phyloP scores from a whole-genome alignment of 164 flowering plant species.

The Tetrastigma voinierianum region DNA sequence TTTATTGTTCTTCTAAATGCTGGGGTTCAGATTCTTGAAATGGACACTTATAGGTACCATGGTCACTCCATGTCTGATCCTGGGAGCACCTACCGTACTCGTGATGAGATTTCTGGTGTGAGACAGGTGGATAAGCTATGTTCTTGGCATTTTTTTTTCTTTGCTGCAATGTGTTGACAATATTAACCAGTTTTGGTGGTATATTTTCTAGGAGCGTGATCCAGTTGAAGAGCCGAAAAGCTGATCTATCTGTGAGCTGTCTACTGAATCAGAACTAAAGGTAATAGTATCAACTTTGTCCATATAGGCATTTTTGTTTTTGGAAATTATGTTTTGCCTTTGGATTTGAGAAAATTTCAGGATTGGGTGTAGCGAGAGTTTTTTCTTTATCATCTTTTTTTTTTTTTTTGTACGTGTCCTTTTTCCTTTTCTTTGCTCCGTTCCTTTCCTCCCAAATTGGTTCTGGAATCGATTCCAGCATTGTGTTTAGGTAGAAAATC shows the following conservation, averaged over 20 bases:
- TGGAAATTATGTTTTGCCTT: neutral
- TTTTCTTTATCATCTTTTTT: too few species aligned
- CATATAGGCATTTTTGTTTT: too few species aligned
- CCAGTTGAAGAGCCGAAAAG: slow-evolving; percentile 89
- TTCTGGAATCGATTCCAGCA: too few species aligned
- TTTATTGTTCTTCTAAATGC: neutral
- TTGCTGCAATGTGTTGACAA: neutral
- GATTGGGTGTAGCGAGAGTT: too few species aligned
- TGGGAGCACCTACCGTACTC: slow-evolving; percentile 95
- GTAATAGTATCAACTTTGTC: slow-evolving; percentile 28
- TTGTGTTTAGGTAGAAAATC: too few species aligned
- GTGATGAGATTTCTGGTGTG: slow-evolving; percentile 94
- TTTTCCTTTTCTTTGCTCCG: too few species aligned
- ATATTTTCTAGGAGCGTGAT: slow-evolving; percentile 79
- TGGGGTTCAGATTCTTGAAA: slow-evolving; percentile 82
- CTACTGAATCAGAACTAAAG: slow-evolving; percentile 89
- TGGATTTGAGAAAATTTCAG: too few species aligned
- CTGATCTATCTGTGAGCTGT: slow-evolving; percentile 74
- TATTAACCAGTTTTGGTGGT: neutral
- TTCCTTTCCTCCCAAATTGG: too few species aligned
- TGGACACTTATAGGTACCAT: slow-evolving; percentile 99
- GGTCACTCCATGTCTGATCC: slow-evolving; percentile 99
- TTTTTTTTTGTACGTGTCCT: neutral
- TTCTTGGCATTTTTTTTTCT: neutral
- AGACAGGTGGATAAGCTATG: slow-evolving; percentile 61